Evolutionary conservation across 2,329 filamentous ascomycete genomes (phyloP).

Genomic region (Neonectria hederae): DNA sequence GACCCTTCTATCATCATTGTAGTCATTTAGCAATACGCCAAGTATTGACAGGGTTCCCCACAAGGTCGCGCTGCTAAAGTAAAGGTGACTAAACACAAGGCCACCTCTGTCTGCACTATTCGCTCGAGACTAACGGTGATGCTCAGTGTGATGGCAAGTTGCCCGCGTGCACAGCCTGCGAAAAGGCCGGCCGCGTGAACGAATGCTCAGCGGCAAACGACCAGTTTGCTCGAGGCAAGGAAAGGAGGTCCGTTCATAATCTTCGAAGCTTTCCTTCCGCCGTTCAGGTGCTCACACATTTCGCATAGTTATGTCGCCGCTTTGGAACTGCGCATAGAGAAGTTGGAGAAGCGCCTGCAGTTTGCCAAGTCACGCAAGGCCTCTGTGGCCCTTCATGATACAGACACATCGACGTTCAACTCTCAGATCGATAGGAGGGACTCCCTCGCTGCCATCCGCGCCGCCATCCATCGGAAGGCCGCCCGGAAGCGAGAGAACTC

Average conservation of each 20-base stretch:
- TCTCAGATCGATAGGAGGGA: slow-evolving; percentile 66
- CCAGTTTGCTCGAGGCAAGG: slow-evolving; percentile 94
- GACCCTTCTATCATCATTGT: slow-evolving; percentile 8
- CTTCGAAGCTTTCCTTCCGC: not conserved
- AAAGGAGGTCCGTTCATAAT: slow-evolving; percentile 72
- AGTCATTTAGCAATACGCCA: not conserved
- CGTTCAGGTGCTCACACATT: slow-evolving; percentile 21
- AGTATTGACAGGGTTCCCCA: slow-evolving; percentile 21
- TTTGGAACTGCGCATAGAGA: slow-evolving; percentile 89
- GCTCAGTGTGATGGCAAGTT: slow-evolving; percentile 91
- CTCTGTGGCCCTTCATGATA: slow-evolving; percentile 72
- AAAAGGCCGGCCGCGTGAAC: slow-evolving; percentile 84
- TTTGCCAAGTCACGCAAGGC: slow-evolving; percentile 77
- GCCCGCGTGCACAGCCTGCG: slow-evolving; percentile 93
- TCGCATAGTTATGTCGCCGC: slow-evolving; percentile 83
- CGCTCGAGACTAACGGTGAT: slow-evolving; percentile 18
- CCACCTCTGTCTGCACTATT: not conserved
- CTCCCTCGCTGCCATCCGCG: slow-evolving; percentile 68
- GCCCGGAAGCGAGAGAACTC: slow-evolving; percentile 77
- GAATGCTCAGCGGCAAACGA: slow-evolving; percentile 96
- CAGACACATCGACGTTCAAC: slow-evolving; percentile 51
- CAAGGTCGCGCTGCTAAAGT: slow-evolving; percentile 87
- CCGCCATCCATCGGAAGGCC: slow-evolving; percentile 71
- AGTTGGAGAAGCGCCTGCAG: slow-evolving; percentile 80
- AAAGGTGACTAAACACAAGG: slow-evolving; percentile 63